phyloP scores from a whole-genome alignment of 306 rosid genomes.

The Nissolia schottii region DNA sequence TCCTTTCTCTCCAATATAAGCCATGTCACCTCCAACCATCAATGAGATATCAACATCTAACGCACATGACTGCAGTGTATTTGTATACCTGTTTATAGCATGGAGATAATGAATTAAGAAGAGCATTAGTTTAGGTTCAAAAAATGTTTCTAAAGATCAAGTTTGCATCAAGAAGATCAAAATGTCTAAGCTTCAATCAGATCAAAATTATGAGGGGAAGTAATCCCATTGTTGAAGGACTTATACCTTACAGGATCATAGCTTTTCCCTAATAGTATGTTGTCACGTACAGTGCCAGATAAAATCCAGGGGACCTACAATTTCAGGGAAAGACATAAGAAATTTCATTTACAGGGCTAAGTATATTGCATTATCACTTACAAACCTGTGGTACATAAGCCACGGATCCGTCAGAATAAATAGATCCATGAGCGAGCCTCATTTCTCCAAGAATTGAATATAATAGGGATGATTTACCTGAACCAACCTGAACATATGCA shows the following conservation, averaged over 20 bases:
- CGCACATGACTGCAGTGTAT: constrained; percentile 72
- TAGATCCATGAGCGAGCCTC: constrained; percentile 59
- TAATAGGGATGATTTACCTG: constrained; percentile 86
- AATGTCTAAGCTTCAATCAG: background rate
- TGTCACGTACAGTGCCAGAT: constrained; percentile 90
- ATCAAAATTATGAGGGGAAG: background rate
- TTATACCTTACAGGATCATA: constrained; percentile 66
- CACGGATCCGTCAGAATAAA: constrained; percentile 52
- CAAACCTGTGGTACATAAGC: constrained; percentile 95
- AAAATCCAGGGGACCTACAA: constrained; percentile 90
- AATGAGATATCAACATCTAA: constrained; percentile 77
- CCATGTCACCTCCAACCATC: constrained; percentile 94
- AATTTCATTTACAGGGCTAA: constrained; percentile 6
- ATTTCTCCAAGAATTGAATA: constrained; percentile 79
- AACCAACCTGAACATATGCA: constrained; percentile 79
- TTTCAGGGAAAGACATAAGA: constrained; percentile 23
- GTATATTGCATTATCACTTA: constrained; percentile 6
- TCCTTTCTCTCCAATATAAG: constrained; percentile 89
- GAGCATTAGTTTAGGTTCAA: background rate
- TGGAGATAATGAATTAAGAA: constrained; percentile 6
- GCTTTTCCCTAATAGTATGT: constrained; percentile 75
- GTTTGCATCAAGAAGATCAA: background rate
- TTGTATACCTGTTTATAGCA: constrained; percentile 57
- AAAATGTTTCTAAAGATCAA: constrained; percentile 6
- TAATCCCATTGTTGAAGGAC: background rate